Evolutionary conservation across 164 flowering plant genomes (phyloP).

Genomic region (Kingdonia uniflora): DNA sequence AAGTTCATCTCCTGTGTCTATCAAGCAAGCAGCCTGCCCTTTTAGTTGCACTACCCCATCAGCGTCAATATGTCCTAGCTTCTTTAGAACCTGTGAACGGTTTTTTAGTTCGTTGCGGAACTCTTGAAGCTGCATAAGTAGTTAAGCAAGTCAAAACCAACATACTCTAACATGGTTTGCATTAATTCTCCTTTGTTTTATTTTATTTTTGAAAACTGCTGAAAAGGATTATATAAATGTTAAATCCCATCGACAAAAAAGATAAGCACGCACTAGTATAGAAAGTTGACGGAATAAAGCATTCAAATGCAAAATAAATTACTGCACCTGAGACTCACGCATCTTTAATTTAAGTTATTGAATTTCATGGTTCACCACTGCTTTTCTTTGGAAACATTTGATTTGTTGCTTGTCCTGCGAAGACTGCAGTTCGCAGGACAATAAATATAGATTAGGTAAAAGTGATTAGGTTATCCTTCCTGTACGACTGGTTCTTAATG

Average conservation of each 20-base stretch:
- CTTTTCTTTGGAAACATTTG: conserved; percentile 72
- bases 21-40: conserved; percentile 97
- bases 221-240: no score
- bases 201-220: no score
- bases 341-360: conserved; percentile 86
- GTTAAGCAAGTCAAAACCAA: conserved; percentile 1
- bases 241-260: no score
- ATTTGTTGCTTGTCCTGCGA: conserved; percentile 65
- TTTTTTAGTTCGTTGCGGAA: conserved; percentile 92
- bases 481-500: no score
- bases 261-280: no score
- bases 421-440: conserved; percentile 29
- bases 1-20: conserved; percentile 98
- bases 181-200: no score
- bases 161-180: no score
- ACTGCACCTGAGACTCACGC: conserved; percentile 92
- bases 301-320: no score
- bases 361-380: conserved; percentile 93
- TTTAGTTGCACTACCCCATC: conserved; percentile 93
- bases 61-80: conserved; percentile 95
- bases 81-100: conserved; percentile 85
- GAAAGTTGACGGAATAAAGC: no score
- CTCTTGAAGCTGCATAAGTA: conserved; percentile 75
- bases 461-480: no score
- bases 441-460: no score